Percentiles rank a stretch among this genome's conserved stretches.
Conservation (phyloP, 2,329 filamentous ascomycete species). For the Pestalotiopsis sp. region DNA sequence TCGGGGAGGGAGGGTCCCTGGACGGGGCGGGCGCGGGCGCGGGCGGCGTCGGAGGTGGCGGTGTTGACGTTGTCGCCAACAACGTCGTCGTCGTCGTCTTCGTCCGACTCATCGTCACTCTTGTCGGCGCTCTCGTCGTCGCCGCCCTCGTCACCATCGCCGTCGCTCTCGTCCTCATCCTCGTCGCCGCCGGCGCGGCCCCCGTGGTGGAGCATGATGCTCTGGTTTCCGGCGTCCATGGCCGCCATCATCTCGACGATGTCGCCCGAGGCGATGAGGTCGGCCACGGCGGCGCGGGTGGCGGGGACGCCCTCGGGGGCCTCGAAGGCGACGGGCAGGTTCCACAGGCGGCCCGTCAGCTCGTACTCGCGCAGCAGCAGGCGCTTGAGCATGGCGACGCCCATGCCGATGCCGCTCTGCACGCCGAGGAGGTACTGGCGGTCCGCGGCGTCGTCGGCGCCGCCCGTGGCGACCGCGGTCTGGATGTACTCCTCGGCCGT, state of each 20-base stretch:
- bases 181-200: background rate
- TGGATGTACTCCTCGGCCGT: background rate
- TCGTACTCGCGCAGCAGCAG: conserved; percentile 20
- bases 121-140: too few relatives aligned
- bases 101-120: background rate
- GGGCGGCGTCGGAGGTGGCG: too few relatives aligned
- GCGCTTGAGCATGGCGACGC: conserved; percentile 16
- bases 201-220: background rate
- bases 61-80: too few relatives aligned
- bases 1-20: too few relatives aligned
- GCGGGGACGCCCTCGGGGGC: background rate
- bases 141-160: too few relatives aligned
- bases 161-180: background rate
- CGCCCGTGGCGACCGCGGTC: background rate
- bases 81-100: background rate
- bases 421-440: conserved; percentile 20
- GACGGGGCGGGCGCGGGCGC: too few relatives aligned
- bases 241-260: background rate
- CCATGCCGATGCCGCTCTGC: conserved; percentile 25
- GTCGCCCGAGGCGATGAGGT: background rate
- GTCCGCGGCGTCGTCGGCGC: conserved; percentile 13
- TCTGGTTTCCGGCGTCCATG: background rate
- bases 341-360: conserved; percentile 16
- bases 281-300: background rate
- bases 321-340: background rate